Evolutionary conservation across 176 grass and related monocot genomes (phyloP).

Genomic region (Phyllostachys edulis): DNA sequence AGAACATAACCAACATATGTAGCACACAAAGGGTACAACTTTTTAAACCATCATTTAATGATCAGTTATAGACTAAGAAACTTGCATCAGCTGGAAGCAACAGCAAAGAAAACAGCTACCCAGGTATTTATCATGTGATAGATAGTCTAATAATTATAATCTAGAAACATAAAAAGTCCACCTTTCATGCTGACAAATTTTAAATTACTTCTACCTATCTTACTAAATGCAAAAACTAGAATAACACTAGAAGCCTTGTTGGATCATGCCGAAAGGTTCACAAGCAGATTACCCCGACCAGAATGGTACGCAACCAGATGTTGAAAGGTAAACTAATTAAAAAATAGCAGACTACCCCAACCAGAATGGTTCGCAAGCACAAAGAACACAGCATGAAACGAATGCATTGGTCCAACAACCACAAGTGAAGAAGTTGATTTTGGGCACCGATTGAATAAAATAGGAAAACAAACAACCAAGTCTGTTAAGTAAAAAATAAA

Average conservation of each 20-base stretch:
- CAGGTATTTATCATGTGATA: not conserved
- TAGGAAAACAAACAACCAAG: not conserved
- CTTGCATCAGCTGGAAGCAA: conserved; percentile 14
- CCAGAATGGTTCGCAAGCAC: not conserved
- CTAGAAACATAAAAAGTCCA: not conserved
- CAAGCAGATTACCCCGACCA: not conserved
- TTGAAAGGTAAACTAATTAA: not conserved
- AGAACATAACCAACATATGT: not conserved
- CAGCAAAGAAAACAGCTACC: not conserved
- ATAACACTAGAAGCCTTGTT: not conserved
- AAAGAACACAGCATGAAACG: not conserved
- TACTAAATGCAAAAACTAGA: not conserved
- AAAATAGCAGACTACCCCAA: not conserved
- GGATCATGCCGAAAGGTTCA: not conserved
- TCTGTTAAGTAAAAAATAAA: not conserved
- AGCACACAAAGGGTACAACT: not conserved
- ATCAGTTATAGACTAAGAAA: not conserved
- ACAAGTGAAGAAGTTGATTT: not conserved
- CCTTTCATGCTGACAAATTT: not conserved
- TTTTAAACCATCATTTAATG: not conserved
- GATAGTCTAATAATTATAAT: not conserved
- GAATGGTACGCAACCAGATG: not conserved
- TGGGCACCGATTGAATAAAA: not conserved
- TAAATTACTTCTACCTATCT: not conserved
- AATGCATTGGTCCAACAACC: not conserved